Conservation (phyloP, 192 early-diverging fungal species). For the Mortierella alpina region DNA sequence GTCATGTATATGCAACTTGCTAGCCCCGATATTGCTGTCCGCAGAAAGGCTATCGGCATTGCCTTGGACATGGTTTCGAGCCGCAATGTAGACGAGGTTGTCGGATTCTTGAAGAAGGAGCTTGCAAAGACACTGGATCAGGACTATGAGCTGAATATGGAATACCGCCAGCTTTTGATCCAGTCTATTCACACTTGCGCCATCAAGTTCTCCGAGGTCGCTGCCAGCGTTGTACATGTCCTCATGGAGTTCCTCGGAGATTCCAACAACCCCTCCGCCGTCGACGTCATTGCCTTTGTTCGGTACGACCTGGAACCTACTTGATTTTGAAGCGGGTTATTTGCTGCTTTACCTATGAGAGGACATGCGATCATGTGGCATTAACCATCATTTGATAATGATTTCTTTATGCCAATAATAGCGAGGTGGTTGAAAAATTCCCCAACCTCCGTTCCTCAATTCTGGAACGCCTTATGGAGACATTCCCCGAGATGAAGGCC, state of each 20-base stretch:
- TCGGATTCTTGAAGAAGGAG: slow-evolving; percentile 95
- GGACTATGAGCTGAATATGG: slow-evolving; percentile 89
- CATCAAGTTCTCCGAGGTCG: slow-evolving; percentile 95
- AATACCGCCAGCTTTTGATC: slow-evolving; percentile 95
- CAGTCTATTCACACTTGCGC: slow-evolving; percentile 97
- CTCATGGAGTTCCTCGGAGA: slow-evolving; percentile 96
- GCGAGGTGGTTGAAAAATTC: slow-evolving; percentile 97
- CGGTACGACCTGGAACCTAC: slow-evolving; percentile 58
- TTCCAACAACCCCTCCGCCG: slow-evolving; percentile 86
- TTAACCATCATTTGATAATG: neutral
- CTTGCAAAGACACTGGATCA: slow-evolving; percentile 91
- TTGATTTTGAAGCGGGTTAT: neutral
- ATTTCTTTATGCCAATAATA: slow-evolving; percentile 16
- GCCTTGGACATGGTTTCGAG: slow-evolving; percentile 91
- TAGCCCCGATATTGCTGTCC: slow-evolving; percentile 95
- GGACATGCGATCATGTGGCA: neutral
- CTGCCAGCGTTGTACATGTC: slow-evolving; percentile 94
- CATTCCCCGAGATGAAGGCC: slow-evolving; percentile 90
- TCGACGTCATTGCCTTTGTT: slow-evolving; percentile 97
- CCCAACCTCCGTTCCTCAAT: slow-evolving; percentile 88
- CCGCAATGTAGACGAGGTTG: slow-evolving; percentile 94
- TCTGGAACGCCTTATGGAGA: slow-evolving; percentile 80
- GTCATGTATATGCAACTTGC: neutral
- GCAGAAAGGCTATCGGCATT: slow-evolving; percentile 86
- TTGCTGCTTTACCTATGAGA: neutral